These are phyloP conservation scores for Lecanoromycetidae sp. DNA, from an alignment of 2,329 filamentous ascomycete species.

Conservation along the genomic window DNA sequence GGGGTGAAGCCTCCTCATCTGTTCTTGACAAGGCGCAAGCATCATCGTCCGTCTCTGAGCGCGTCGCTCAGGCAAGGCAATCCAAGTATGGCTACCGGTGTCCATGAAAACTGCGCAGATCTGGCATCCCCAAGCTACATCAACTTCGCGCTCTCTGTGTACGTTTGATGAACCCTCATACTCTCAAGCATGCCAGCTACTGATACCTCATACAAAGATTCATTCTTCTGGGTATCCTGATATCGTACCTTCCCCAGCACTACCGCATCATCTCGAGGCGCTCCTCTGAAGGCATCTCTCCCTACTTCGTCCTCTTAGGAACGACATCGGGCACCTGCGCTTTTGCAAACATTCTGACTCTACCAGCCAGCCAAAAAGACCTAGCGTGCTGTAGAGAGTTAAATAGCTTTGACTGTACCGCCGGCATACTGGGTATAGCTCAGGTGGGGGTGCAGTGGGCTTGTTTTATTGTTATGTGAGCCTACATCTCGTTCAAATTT, in stretches of 20 bases:
- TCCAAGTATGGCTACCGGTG: too few species aligned
- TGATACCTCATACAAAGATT: slow-evolving; percentile 34
- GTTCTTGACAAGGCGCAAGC: too few species aligned
- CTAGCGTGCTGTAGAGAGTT: slow-evolving; percentile 77
- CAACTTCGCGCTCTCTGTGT: slow-evolving; percentile 45
- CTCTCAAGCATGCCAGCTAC: slow-evolving; percentile 2
- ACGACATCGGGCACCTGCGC: slow-evolving; percentile 78
- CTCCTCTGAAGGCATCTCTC: slow-evolving; percentile 87
- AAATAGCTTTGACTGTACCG: slow-evolving; percentile 68
- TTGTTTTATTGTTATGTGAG: slow-evolving; percentile 84
- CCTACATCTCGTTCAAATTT: slow-evolving; percentile 15
- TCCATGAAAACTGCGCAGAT: slow-evolving; percentile 41
- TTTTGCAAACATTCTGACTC: slow-evolving; percentile 82
- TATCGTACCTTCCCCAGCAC: slow-evolving; percentile 93
- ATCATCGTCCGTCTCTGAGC: too few species aligned
- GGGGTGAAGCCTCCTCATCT: not conserved
- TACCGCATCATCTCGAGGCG: slow-evolving; percentile 74
- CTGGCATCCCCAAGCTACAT: slow-evolving; percentile 40
- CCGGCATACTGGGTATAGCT: slow-evolving; percentile 73
- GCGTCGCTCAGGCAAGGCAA: too few species aligned
- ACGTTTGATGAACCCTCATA: slow-evolving; percentile 19
- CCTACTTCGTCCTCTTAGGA: slow-evolving; percentile 89
- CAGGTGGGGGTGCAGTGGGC: slow-evolving; percentile 88
- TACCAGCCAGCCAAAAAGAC: slow-evolving; percentile 71
- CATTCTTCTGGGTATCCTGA: slow-evolving; percentile 73